Conservation (phyloP, 345 rosid genomes). For the Euphorbia tirucalli region DNA sequence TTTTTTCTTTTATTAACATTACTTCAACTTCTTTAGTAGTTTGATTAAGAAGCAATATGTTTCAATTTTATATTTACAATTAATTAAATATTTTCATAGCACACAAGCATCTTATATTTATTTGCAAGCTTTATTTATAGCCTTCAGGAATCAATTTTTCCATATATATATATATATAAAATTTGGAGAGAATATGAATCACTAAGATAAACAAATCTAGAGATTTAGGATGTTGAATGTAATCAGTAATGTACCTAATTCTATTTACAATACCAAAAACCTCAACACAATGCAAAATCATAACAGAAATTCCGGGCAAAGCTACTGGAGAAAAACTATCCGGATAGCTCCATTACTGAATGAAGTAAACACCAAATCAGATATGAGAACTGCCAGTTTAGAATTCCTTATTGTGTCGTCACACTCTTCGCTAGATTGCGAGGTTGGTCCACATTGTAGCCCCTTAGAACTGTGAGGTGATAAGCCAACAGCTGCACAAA, state of each 20-base stretch:
- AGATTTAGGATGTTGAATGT: neutral
- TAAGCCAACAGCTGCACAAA: conserved; percentile 71
- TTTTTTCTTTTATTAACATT: too few relatives aligned
- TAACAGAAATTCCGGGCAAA: neutral
- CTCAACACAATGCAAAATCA: neutral
- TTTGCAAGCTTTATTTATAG: neutral
- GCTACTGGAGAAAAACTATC: neutral
- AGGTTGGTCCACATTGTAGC: conserved; percentile 88
- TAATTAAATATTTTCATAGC: neutral
- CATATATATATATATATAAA: too few relatives aligned
- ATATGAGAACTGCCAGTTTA: neutral
- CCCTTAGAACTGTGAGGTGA: conserved; percentile 81
- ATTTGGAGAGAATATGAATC: neutral
- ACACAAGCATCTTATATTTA: neutral
- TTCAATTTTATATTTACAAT: too few relatives aligned
- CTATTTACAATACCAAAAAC: conserved; percentile 8
- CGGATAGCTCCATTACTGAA: neutral
- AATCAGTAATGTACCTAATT: neutral
- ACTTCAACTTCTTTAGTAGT: too few relatives aligned
- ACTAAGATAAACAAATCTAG: neutral
- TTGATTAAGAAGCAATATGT: too few relatives aligned
- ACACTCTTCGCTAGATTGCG: conserved; percentile 92
- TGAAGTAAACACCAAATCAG: neutral
- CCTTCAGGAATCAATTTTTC: too few relatives aligned
- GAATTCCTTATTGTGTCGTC: conserved; percentile 54